These are phyloP conservation scores for Hirsutella rhossiliensis DNA, from an alignment of 2,329 filamentous ascomycete genomes.

Conservation along the genomic window DNA sequence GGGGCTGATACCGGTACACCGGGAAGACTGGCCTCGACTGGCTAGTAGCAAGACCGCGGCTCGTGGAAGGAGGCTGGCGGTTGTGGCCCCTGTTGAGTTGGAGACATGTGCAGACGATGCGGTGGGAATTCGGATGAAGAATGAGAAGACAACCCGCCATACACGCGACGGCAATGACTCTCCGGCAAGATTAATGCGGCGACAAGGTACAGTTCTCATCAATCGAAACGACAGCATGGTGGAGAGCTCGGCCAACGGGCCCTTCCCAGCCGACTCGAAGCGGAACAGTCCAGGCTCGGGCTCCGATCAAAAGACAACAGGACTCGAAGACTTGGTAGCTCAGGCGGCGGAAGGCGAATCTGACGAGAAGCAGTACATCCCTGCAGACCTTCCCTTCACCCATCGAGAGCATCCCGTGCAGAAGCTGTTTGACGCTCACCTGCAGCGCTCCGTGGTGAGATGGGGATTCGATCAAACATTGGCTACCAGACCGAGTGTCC, in stretches of 20 bases:
- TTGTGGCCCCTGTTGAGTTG: too few relatives aligned
- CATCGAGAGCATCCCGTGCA: conserved; percentile 33
- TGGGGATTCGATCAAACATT: conserved; percentile 31
- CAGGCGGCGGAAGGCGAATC: background rate
- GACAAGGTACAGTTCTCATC: too few relatives aligned
- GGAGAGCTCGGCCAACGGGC: too few relatives aligned
- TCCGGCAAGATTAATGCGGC: too few relatives aligned
- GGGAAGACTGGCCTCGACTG: conserved; percentile 25
- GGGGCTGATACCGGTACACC: conserved; percentile 29
- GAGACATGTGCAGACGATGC: too few relatives aligned
- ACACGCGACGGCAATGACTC: too few relatives aligned
- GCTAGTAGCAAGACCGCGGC: background rate
- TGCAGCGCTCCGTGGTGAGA: conserved; percentile 29
- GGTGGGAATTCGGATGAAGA: background rate
- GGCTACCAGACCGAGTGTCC: conserved; percentile 8
- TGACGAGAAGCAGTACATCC: conserved; percentile 13
- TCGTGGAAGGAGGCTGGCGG: background rate
- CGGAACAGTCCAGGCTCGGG: background rate
- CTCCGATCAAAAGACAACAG: background rate
- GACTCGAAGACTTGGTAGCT: background rate
- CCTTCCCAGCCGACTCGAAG: background rate
- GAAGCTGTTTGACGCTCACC: conserved; percentile 27
- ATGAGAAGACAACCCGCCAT: too few relatives aligned
- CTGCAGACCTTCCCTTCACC: conserved; percentile 26
- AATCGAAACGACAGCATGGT: too few relatives aligned